Evolutionary conservation across 2,329 filamentous ascomycete species (phyloP).

Genomic region (Diaporthe sp.): DNA sequence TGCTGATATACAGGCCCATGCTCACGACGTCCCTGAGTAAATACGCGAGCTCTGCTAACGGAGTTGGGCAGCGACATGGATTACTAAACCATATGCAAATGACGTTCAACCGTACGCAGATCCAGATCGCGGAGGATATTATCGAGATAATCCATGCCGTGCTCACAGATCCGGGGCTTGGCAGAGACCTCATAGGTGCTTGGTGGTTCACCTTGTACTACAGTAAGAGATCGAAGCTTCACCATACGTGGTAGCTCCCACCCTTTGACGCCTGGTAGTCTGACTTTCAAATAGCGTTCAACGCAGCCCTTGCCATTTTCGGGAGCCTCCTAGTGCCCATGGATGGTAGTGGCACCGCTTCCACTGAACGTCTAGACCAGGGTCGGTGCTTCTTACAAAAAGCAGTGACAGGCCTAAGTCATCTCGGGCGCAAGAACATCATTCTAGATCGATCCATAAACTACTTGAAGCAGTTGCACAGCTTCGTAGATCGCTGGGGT

Average conservation of each 20-base stretch:
- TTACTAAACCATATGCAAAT: not conserved
- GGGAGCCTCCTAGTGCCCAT: not conserved
- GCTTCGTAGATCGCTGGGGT: slow-evolving; percentile 1
- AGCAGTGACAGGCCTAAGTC: not conserved
- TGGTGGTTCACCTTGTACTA: not conserved
- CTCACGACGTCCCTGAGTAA: not conserved
- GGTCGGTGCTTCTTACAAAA: not conserved
- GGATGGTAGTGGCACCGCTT: not conserved
- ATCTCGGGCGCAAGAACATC: not conserved
- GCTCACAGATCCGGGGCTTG: not conserved
- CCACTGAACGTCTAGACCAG: not conserved
- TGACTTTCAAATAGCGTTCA: not conserved
- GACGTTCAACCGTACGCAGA: not conserved
- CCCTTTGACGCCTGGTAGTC: not conserved
- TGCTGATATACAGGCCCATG: not conserved
- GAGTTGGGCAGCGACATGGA: not conserved
- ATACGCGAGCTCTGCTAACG: not conserved
- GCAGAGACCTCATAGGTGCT: not conserved
- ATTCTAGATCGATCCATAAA: not conserved
- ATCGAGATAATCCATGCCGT: not conserved
- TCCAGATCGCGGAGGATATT: not conserved
- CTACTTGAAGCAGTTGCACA: not conserved
- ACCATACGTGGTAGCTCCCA: not conserved
- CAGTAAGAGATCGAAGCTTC: not conserved
- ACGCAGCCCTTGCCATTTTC: not conserved